Base-by-base conservation (phyloP, 306 rosid species). In the Morella rubra region DNA sequence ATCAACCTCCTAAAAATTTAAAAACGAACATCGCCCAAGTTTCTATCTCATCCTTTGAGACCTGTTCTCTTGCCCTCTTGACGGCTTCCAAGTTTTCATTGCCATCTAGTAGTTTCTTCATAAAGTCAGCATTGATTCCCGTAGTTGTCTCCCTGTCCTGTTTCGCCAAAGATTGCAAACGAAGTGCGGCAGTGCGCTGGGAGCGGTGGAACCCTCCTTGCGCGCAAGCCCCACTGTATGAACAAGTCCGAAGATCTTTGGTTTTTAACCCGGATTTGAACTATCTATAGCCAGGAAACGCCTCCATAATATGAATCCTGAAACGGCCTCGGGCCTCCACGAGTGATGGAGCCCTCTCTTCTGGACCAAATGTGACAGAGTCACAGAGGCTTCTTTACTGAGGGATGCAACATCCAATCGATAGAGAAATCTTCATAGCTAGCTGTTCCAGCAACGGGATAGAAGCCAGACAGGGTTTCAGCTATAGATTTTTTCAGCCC, bases 391-490 rank as follows among this genome's bases (percentile, higher is more conserved):
- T 22, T 58, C 64, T 58, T 58, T 24, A 9, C 32, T 58, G 9
- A 58, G 64, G 15, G 32, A 27, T 27, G 32, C 32, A 27, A 27
- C 32, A 1, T 76, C 67, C 86, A 83, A 5, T 71, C 75, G 12
- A 83, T 49, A 7, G 0, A 13, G 45, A 67, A 4, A 1, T 79
- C 73, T 8, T 5, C 78, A 64, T 73, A 71, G 2, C 45, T 7
- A 56, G 27, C 40, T 60, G 56, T 83, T 22, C 81, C 87, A 40
- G 73, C 81, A 13, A 80, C 73, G 2, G 81, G 84, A 68, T 72
- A 73, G 15, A 72, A 84, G 5, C 52, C 77, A 67, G 84, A 47
- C 20, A 80, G 72, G 1, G 44, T 18, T 1, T 68, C 18, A 5
- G 84, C 77, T 19, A 84, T 10, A 5, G 81, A 84, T 20, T 59